Conservation (phyloP, 805 yeast species). For the Candida xyloterini region DNA sequence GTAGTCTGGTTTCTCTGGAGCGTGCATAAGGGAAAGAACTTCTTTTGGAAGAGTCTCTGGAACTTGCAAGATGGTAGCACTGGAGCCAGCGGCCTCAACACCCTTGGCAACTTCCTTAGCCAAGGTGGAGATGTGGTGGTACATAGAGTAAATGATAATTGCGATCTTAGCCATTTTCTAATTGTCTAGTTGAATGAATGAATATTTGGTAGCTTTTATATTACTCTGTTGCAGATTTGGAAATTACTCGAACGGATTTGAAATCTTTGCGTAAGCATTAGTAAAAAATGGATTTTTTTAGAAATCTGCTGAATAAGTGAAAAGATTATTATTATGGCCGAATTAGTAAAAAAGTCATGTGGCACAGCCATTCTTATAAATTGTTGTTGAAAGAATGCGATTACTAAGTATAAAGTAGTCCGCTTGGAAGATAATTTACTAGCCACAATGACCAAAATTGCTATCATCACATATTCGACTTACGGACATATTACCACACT, state of each 20-base stretch:
- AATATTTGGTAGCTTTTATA: neutral
- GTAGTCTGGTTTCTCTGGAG: slow-evolving; percentile 60
- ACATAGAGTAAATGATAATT: slow-evolving; percentile 65
- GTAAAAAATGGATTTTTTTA: slow-evolving; percentile 2
- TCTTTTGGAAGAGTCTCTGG: slow-evolving; percentile 71
- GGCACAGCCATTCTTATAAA: neutral
- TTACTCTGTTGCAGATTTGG: too few species aligned
- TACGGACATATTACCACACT: slow-evolving; percentile 72
- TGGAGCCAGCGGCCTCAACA: slow-evolving; percentile 63
- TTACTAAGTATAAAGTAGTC: too few species aligned
- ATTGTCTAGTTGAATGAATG: neutral
- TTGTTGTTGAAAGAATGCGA: neutral
- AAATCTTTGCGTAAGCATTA: slow-evolving; percentile 5
- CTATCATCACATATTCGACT: slow-evolving; percentile 63
- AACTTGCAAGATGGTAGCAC: slow-evolving; percentile 69
- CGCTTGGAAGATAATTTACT: too few species aligned
- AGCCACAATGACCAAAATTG: slow-evolving; percentile 14
- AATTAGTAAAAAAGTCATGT: neutral
- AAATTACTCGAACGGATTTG: neutral
- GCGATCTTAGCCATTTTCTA: slow-evolving; percentile 25
- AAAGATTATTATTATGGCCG: too few species aligned
- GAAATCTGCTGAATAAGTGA: slow-evolving; percentile 1
- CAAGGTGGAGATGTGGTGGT: slow-evolving; percentile 70
- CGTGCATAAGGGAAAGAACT: slow-evolving; percentile 52
- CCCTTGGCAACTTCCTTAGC: slow-evolving; percentile 73